These are phyloP conservation scores for Boletus bicolor DNA, from an alignment of 768 basidiomycete species.

Conservation along the genomic window DNA sequence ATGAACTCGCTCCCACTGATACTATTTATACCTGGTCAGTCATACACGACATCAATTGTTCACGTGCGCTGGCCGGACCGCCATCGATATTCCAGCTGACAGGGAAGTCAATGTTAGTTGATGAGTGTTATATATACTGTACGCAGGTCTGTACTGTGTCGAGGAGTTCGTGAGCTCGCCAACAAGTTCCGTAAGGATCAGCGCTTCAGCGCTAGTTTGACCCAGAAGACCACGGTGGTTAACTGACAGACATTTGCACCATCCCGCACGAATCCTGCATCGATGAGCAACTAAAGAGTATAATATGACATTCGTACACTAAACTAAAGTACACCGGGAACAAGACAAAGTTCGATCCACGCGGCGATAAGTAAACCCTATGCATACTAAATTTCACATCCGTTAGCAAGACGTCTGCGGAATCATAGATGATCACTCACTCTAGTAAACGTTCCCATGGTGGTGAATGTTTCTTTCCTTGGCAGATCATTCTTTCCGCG, in stretches of 20 bases:
- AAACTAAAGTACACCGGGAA: conserved; percentile 2
- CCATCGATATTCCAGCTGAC: not conserved
- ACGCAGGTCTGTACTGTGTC: too few species aligned
- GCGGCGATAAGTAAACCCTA: not conserved
- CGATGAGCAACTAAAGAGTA: not conserved
- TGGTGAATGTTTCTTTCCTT: conserved; percentile 86
- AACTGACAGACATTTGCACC: not conserved
- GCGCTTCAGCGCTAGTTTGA: not conserved
- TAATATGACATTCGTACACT: conserved; percentile 11
- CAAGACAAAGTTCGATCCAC: not conserved
- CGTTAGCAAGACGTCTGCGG: not conserved
- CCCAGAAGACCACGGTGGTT: not conserved
- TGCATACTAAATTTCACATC: conserved; percentile 17
- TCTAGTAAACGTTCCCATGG: conserved; percentile 87
- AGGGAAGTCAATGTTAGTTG: not conserved
- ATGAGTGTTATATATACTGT: too few species aligned
- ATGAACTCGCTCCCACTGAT: not conserved
- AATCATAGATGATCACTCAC: conserved; percentile 43
- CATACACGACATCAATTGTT: not conserved
- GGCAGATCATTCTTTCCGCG: conserved; percentile 47
- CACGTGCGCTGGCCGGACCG: not conserved
- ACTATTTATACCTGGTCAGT: not conserved
- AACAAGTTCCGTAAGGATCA: too few species aligned
- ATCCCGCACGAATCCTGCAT: not conserved
- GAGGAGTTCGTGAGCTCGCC: too few species aligned